phyloP scores from a whole-genome alignment of 2,329 filamentous ascomycete genomes.

The Microsporum ferrugineum region DNA sequence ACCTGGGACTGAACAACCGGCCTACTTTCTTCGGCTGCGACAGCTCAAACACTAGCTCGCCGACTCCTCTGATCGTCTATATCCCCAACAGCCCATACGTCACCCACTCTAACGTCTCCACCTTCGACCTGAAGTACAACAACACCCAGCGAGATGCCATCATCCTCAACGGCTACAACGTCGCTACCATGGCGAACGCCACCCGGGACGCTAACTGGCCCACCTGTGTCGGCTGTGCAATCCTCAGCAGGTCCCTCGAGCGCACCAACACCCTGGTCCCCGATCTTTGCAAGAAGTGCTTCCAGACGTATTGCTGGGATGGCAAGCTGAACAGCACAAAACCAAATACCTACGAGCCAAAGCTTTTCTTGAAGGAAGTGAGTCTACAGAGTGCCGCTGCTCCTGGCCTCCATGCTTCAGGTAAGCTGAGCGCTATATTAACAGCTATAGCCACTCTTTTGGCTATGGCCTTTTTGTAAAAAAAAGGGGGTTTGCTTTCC shows the following conservation, averaged over 20 bases:
- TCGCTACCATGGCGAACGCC: slow-evolving; percentile 70
- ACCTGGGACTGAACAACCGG: slow-evolving; percentile 59
- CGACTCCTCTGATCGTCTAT: slow-evolving; percentile 66
- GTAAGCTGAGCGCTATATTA: slow-evolving; percentile 8
- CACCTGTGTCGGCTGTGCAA: slow-evolving; percentile 76
- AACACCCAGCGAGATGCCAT: slow-evolving; percentile 60
- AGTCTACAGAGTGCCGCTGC: neutral
- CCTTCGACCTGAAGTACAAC: slow-evolving; percentile 57
- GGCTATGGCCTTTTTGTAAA: slow-evolving; percentile 6
- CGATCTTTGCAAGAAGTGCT: slow-evolving; percentile 62
- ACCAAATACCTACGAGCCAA: slow-evolving; percentile 34
- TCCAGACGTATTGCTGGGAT: slow-evolving; percentile 81
- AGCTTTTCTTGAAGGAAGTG: slow-evolving; percentile 5
- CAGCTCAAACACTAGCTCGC: slow-evolving; percentile 48
- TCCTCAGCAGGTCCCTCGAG: slow-evolving; percentile 63
- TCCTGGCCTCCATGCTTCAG: slow-evolving; percentile 4
- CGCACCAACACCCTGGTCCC: slow-evolving; percentile 60
- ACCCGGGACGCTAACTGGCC: slow-evolving; percentile 66
- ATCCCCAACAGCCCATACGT: slow-evolving; percentile 76
- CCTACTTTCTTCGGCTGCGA: slow-evolving; percentile 77
- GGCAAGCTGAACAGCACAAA: slow-evolving; percentile 47
- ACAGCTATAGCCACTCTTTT: neutral
- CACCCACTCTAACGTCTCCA: slow-evolving; percentile 64
- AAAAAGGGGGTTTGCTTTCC: neutral
- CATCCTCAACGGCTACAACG: slow-evolving; percentile 76